phyloP scores from a whole-genome alignment of 495 filamentous ascomycete species.

The Trichocladium uniseriatum region DNA sequence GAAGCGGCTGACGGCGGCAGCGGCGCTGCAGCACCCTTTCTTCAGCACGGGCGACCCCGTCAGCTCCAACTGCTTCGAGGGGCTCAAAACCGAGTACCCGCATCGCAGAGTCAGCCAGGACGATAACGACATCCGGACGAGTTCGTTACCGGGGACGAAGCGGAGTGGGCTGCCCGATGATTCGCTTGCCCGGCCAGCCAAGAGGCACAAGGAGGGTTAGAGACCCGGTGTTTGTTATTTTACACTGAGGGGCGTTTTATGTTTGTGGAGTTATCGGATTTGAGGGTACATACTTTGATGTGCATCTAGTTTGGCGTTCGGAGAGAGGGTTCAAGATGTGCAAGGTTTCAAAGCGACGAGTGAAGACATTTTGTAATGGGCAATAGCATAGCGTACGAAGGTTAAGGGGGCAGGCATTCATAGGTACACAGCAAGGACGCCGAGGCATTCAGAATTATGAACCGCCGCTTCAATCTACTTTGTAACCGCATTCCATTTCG shows the following conservation, averaged over 20 bases:
- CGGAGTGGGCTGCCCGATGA: conserved; percentile 82
- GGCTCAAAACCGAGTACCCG: conserved; percentile 78
- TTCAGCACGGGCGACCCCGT: conserved; percentile 60
- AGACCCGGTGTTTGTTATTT: no score
- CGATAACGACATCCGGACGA: conserved; percentile 83
- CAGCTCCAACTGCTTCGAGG: conserved; percentile 80
- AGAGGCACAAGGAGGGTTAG: conserved; percentile 56
- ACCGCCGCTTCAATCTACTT: no score
- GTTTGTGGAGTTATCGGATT: neutral
- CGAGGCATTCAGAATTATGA: no score
- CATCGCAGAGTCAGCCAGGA: conserved; percentile 83
- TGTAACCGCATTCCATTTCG: no score
- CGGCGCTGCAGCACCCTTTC: conserved; percentile 82
- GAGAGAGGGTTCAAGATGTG: neutral
- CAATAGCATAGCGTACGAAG: no score
- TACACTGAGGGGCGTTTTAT: no score
- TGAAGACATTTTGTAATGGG: no score
- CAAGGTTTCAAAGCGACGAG: no score
- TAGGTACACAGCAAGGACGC: neutral
- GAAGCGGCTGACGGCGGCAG: conserved; percentile 72
- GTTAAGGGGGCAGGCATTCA: neutral
- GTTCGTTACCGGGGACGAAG: conserved; percentile 87
- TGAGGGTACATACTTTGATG: neutral
- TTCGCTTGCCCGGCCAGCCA: conserved; percentile 53
- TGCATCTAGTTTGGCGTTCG: neutral